Evolutionary conservation across 495 filamentous ascomycete species (phyloP), one percentile per base, ranked within the genome.

Genomic region (Lineolata rhizophorae): DNA sequence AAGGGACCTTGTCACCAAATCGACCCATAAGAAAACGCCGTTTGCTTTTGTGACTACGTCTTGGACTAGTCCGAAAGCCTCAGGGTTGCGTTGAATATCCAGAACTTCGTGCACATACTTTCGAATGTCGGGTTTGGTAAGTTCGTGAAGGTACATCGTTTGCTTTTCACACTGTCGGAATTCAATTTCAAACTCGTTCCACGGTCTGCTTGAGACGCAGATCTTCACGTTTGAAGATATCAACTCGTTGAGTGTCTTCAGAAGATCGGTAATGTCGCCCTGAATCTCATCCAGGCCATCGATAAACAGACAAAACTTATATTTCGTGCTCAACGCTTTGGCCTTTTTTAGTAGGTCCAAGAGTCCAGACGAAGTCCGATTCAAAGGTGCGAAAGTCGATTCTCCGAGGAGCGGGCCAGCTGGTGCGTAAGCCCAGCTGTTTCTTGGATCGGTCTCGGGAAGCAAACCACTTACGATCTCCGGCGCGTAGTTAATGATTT

Each of bases 181-280:
- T 0, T 41, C 44, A 29, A 57, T 44, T 14, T 53, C 39, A 34
- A 67, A 66, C 0, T 46, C 43, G 17, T 50, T 48, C 55, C 52
- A 62, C 0, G 60, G 57, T 0, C 63, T 50, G 36, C 64, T 67
- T 11, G 62, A 59, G 2, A 62, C 35, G 35, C 64, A 68, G 4
- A 57, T 11, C 31, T 65, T 66, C 32, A 64, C 36, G 34, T 55
- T 39, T 0, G 31, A 6, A 10, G 28, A 35, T 4, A 15, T 15
- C 8, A 37, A 10, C 9, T 16, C n/a, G n/a, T 43, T 6, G 11
- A 54, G 18, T 0, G 46, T 11, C 1, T 46, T 27, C 10, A 53
- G 29, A 4, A 55, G 30, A 4, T 48, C 39, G 11, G 12, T 15
- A 34, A 48, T 35, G 12, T 52, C 32, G 3, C 44, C 55, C 1